Conservation (phyloP, 768 basidiomycete genomes). For the Melanogaster broomeanus region DNA sequence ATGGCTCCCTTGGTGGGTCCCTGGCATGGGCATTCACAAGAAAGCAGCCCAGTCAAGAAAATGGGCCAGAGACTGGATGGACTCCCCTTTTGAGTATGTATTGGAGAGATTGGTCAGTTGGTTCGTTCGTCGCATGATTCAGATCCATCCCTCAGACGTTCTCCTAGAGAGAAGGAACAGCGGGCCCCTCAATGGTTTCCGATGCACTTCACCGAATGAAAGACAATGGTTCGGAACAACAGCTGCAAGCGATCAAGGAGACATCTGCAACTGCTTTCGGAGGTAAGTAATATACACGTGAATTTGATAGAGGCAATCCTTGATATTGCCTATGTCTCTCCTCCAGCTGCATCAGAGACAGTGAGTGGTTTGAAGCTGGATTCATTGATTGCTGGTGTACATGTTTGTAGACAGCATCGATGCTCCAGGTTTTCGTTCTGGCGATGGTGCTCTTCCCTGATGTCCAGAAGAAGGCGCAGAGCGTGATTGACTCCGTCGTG, state of each 20-base stretch:
- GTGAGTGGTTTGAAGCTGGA: constrained; percentile 1
- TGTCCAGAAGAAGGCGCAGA: constrained; percentile 28
- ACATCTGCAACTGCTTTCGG: constrained; percentile 19
- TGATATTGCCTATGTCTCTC: neutral
- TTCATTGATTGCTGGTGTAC: neutral
- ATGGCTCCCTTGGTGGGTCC: constrained; percentile 26
- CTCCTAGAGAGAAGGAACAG: constrained; percentile 10
- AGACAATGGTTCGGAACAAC: neutral
- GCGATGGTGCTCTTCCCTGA: constrained; percentile 37
- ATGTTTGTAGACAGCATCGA: constrained; percentile 20
- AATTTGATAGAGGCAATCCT: neutral
- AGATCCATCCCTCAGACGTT: neutral
- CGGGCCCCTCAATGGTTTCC: constrained; percentile 17
- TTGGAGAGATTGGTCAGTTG: constrained; percentile 14
- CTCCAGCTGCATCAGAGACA: constrained; percentile 19
- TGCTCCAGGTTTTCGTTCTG: constrained; percentile 33
- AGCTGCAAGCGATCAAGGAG: constrained; percentile 17
- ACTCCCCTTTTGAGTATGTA: constrained; percentile 18
- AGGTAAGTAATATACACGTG: constrained; percentile 9
- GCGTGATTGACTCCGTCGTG: constrained; percentile 28
- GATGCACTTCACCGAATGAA: constrained; percentile 9
- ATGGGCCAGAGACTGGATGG: constrained; percentile 19
- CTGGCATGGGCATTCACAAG: constrained; percentile 31
- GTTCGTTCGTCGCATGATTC: neutral
- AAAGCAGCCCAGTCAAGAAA: constrained; percentile 19